These are phyloP conservation scores for Fusarium sororula DNA, from an alignment of 2,329 filamentous ascomycete species.

Conservation along the genomic window DNA sequence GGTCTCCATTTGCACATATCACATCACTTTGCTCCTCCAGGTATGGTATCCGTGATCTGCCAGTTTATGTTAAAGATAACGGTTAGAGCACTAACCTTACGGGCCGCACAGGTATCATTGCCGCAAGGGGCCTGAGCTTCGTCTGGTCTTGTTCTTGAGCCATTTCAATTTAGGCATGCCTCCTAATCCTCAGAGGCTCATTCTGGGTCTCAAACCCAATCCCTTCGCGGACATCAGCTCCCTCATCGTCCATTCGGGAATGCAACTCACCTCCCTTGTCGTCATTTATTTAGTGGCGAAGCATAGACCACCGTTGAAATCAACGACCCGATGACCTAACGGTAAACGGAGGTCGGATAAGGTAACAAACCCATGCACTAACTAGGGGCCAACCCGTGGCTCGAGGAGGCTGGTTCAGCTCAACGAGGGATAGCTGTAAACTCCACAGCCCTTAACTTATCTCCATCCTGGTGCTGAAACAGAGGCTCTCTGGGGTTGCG, in stretches of 20 bases:
- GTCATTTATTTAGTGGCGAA: slow-evolving; percentile 20
- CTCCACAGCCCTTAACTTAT: slow-evolving; percentile 15
- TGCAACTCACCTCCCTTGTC: slow-evolving; percentile 32
- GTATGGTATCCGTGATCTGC: neutral
- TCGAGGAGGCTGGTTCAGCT: slow-evolving; percentile 30
- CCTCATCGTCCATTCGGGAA: slow-evolving; percentile 11
- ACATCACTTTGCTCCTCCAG: neutral
- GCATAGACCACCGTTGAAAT: slow-evolving; percentile 39
- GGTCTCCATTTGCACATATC: neutral
- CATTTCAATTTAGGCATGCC: neutral
- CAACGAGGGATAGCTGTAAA: slow-evolving; percentile 34
- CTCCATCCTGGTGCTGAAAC: slow-evolving; percentile 41
- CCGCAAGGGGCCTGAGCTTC: slow-evolving; percentile 21
- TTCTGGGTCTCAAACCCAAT: slow-evolving; percentile 20
- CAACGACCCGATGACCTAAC: slow-evolving; percentile 26
- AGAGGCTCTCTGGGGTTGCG: slow-evolving; percentile 37
- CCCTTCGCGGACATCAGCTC: neutral
- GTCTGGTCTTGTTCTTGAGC: neutral
- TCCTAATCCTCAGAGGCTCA: slow-evolving; percentile 7
- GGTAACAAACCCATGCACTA: slow-evolving; percentile 16
- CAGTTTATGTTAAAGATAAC: neutral
- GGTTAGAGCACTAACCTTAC: neutral
- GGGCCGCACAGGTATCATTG: slow-evolving; percentile 24
- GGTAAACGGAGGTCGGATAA: slow-evolving; percentile 23
- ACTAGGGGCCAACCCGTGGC: slow-evolving; percentile 31